A percentile compares a stretch with the other conserved stretches of the same genome.
Evolutionary conservation across 371 early-diverging fungal genomes (phyloP).

Genomic region (Chytridiales sp.): DNA sequence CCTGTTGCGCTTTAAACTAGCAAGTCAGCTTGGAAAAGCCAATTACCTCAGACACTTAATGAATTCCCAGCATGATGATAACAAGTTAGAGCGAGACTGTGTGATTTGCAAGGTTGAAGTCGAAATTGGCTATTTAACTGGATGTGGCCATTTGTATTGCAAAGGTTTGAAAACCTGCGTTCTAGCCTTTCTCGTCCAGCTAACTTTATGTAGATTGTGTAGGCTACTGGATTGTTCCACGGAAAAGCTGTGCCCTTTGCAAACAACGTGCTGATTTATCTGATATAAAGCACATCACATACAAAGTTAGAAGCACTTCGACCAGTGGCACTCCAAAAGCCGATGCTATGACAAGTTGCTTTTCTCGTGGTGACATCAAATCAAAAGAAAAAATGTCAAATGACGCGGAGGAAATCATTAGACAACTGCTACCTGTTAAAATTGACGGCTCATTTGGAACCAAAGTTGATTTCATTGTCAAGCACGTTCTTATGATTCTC

Average conservation of each 20-base stretch:
- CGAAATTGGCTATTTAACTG: constrained; percentile 57
- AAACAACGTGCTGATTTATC: constrained; percentile 23
- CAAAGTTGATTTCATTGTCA: constrained; percentile 65
- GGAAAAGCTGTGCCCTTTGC: constrained; percentile 46
- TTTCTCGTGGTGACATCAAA: no score
- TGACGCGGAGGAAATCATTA: no score
- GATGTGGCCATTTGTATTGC: constrained; percentile 61
- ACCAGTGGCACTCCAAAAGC: background rate
- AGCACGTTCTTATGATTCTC: constrained; percentile 57
- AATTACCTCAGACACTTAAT: constrained; percentile 20
- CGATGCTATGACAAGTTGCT: background rate
- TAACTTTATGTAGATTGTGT: constrained; percentile 34
- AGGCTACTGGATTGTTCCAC: constrained; percentile 45
- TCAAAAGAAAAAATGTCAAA: no score
- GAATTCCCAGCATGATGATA: constrained; percentile 27
- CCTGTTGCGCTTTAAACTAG: constrained; percentile 21
- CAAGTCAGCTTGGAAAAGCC: constrained; percentile 5
- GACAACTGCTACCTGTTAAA: no score
- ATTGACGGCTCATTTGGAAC: constrained; percentile 42
- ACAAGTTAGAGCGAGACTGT: constrained; percentile 44
- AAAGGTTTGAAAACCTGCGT: constrained; percentile 18
- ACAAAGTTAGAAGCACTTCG: constrained; percentile 4
- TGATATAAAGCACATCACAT: background rate
- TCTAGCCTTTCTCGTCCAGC: background rate
- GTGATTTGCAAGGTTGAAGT: constrained; percentile 56